Evolutionary conservation across 2,329 filamentous ascomycete genomes (phyloP).

Genomic region (Meredithiella fracta): DNA sequence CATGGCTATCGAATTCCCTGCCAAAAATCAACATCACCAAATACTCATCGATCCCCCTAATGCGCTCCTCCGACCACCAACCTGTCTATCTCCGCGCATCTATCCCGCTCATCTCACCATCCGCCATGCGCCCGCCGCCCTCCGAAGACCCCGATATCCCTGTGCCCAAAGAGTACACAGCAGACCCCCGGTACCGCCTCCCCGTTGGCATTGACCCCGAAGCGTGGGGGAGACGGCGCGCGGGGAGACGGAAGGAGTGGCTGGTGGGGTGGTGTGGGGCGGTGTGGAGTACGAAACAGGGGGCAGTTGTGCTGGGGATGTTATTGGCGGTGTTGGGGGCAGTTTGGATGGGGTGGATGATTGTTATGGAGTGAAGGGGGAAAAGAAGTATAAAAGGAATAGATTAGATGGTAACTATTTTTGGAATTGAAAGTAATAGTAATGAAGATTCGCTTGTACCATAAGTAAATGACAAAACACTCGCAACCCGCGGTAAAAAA

Average conservation of each 20-base stretch:
- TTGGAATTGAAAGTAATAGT: no score
- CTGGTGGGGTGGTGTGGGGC: conserved; percentile 38
- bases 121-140: neutral
- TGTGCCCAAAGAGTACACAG: conserved; percentile 7
- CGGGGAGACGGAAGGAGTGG: conserved; percentile 30
- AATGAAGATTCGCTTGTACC: no score
- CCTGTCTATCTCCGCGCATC: conserved; percentile 57
- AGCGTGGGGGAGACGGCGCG: conserved; percentile 35
- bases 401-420: no score
- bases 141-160: conserved; percentile 17
- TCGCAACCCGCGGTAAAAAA: no score
- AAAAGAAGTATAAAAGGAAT: no score
- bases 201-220: conserved; percentile 38
- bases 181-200: conserved; percentile 29
- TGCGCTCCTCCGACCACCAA: conserved; percentile 75
- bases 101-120: conserved; percentile 41
- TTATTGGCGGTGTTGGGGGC: conserved; percentile 27
- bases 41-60: conserved; percentile 62
- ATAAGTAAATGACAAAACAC: no score
- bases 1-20: conserved; percentile 28
- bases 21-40: conserved; percentile 33
- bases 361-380: conserved; percentile 3
- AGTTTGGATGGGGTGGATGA: conserved; percentile 24
- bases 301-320: conserved; percentile 29
- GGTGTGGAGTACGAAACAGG: conserved; percentile 36